Evolutionary conservation across 768 basidiomycete genomes (phyloP).

Genomic region (Trametopsis cervina): DNA sequence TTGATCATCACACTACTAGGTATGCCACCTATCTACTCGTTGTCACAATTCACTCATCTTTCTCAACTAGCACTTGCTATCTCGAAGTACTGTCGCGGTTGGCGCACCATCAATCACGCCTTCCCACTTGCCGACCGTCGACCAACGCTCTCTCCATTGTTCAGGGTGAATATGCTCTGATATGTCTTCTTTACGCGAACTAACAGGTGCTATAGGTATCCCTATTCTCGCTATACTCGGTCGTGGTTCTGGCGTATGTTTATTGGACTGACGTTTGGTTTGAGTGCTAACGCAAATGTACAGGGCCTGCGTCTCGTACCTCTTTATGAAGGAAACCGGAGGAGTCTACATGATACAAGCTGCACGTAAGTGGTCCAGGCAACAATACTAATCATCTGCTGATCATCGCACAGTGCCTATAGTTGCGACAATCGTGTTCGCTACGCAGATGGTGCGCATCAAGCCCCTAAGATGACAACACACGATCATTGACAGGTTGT

Average conservation of each 20-base stretch:
- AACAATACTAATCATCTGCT: not conserved
- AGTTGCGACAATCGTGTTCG: constrained; percentile 41
- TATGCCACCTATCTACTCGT: constrained; percentile 15
- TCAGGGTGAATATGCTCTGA: constrained; percentile 13
- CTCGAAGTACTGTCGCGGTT: constrained; percentile 35
- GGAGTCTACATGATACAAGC: constrained; percentile 45
- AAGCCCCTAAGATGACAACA: not conserved
- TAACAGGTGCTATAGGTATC: constrained; percentile 11
- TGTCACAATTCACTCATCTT: not conserved
- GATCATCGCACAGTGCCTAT: constrained; percentile 36
- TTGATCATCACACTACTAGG: constrained; percentile 41
- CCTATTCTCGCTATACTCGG: constrained; percentile 39
- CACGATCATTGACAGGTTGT: not conserved
- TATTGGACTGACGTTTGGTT: not conserved
- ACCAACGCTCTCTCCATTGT: constrained; percentile 17
- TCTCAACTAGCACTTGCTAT: constrained; percentile 33
- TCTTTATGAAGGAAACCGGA: constrained; percentile 12
- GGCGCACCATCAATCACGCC: constrained; percentile 20
- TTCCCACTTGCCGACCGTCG: constrained; percentile 14
- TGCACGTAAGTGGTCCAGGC: constrained; percentile 29
- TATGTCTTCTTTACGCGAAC: not conserved
- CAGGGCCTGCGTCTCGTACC: constrained; percentile 15
- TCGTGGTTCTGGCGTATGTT: constrained; percentile 38
- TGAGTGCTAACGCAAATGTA: not conserved
- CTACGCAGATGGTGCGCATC: constrained; percentile 36